Conservation (phyloP, 1,284 basidiomycete species). For the Cerrena zonata region DNA sequence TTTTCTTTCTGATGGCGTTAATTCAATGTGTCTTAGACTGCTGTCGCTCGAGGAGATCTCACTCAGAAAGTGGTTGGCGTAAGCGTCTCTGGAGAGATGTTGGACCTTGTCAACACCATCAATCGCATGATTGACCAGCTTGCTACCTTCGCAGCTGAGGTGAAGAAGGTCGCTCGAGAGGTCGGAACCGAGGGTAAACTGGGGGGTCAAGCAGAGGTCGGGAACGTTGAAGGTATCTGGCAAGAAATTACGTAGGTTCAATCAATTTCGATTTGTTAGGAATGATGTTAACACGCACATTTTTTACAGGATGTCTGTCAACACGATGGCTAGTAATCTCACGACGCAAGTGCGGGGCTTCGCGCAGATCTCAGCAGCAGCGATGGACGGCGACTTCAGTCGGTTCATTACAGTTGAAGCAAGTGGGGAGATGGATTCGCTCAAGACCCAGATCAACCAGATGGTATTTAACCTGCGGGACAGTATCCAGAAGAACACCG, state of each 20-base stretch:
- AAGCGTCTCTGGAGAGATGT: slow-evolving; percentile 91
- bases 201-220: slow-evolving; percentile 95
- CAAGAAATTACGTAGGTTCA: slow-evolving; percentile 89
- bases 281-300: slow-evolving; percentile 1
- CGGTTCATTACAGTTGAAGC: slow-evolving; percentile 99
- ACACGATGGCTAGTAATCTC: slow-evolving; percentile 93
- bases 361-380: slow-evolving; percentile 96
- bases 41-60: slow-evolving; percentile 90
- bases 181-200: slow-evolving; percentile 96
- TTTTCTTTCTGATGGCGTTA: slow-evolving; percentile 12
- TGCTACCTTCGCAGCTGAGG: slow-evolving; percentile 89
- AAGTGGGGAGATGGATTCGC: slow-evolving; percentile 96
- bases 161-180: slow-evolving; percentile 91
- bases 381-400: slow-evolving; percentile 98
- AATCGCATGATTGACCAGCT: slow-evolving; percentile 96
- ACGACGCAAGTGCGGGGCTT: slow-evolving; percentile 99
- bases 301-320: slow-evolving; percentile 69
- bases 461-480: slow-evolving; percentile 99
- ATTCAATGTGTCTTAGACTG: slow-evolving; percentile 49
- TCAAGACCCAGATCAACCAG: slow-evolving; percentile 99
- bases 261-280: slow-evolving; percentile 5
- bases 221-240: slow-evolving; percentile 97
- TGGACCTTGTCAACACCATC: slow-evolving; percentile 89
- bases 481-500: slow-evolving; percentile 97
- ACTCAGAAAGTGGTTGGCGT: slow-evolving; percentile 91